Percentiles rank a stretch among this genome's conserved stretches.
phyloP scores from a whole-genome alignment of 495 filamentous ascomycete species.

The Penicillium bialowiezense region DNA sequence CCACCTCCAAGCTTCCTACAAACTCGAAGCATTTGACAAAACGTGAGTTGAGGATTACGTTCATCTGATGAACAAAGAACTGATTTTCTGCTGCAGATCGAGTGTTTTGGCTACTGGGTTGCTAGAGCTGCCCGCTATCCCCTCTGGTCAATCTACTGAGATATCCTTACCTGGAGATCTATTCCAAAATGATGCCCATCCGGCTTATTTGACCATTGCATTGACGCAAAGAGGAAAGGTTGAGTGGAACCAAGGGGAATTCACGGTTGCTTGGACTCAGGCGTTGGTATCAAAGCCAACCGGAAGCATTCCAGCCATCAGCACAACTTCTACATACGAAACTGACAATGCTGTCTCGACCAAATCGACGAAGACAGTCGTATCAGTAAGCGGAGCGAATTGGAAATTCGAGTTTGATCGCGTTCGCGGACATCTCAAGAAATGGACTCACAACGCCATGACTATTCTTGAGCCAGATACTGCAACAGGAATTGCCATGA shows the following conservation, averaged over 20 bases:
- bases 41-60: constrained; percentile 3
- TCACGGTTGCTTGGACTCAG: constrained; percentile 2
- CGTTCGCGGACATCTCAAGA: not conserved
- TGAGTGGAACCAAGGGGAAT: not conserved
- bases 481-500: constrained; percentile 15
- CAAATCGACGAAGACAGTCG: constrained; percentile 1
- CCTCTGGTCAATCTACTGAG: constrained; percentile 13
- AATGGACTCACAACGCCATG: not conserved
- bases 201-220: constrained; percentile 4
- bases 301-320: not conserved
- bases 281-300: not conserved
- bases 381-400: not conserved
- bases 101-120: constrained; percentile 11
- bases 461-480: constrained; percentile 6
- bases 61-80: too few relatives aligned
- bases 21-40: constrained; percentile 19
- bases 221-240: constrained; percentile 1
- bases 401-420: constrained; percentile 2
- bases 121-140: constrained; percentile 18
- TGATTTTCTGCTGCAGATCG: not conserved
- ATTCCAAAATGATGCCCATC: not conserved
- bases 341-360: not conserved
- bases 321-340: too few relatives aligned
- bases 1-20: constrained; percentile 34
- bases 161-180: constrained; percentile 14